Evolutionary conservation across 495 filamentous ascomycete genomes (phyloP).

Genomic region (Penicilliopsis zonata): DNA sequence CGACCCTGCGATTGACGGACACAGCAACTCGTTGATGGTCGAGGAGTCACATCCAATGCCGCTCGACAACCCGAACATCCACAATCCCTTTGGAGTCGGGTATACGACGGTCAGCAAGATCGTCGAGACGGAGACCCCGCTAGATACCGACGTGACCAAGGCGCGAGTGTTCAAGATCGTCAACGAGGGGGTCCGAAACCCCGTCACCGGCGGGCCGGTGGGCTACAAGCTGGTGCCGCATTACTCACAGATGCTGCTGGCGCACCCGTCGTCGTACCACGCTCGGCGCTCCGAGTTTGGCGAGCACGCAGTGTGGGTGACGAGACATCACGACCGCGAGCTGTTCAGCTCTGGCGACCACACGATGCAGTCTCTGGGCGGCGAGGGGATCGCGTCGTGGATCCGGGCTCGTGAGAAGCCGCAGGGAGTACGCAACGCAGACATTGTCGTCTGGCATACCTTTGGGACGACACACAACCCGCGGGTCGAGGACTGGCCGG

Average conservation of each 20-base stretch:
- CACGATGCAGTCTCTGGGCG: slow-evolving; percentile 69
- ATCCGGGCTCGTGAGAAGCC: slow-evolving; percentile 2
- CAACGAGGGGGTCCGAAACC: slow-evolving; percentile 54
- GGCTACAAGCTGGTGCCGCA: slow-evolving; percentile 66
- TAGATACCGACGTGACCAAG: slow-evolving; percentile 46
- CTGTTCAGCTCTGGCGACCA: slow-evolving; percentile 68
- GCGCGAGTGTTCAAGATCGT: slow-evolving; percentile 75
- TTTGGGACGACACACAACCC: slow-evolving; percentile 52
- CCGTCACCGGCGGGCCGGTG: slow-evolving; percentile 59
- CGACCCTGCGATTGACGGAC: slow-evolving; percentile 70
- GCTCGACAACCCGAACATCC: slow-evolving; percentile 29
- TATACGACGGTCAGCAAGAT: slow-evolving; percentile 48
- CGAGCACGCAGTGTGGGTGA: slow-evolving; percentile 69
- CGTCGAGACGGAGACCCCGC: slow-evolving; percentile 44
- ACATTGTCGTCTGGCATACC: slow-evolving; percentile 38
- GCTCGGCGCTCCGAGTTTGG: slow-evolving; percentile 66
- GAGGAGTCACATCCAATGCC: slow-evolving; percentile 63
- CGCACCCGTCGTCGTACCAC: slow-evolving; percentile 57
- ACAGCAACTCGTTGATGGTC: slow-evolving; percentile 50
- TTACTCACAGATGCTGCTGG: slow-evolving; percentile 68
- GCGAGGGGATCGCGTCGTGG: slow-evolving; percentile 20
- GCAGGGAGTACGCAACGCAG: slow-evolving; percentile 28
- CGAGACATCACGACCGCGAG: slow-evolving; percentile 62
- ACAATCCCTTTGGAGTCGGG: slow-evolving; percentile 69
- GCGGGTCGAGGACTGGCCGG: slow-evolving; percentile 49